Evolutionary conservation across 345 rosid species (phyloP), one percentile per base, ranked within the genome.

Genomic region (Bruguiera parviflora): DNA sequence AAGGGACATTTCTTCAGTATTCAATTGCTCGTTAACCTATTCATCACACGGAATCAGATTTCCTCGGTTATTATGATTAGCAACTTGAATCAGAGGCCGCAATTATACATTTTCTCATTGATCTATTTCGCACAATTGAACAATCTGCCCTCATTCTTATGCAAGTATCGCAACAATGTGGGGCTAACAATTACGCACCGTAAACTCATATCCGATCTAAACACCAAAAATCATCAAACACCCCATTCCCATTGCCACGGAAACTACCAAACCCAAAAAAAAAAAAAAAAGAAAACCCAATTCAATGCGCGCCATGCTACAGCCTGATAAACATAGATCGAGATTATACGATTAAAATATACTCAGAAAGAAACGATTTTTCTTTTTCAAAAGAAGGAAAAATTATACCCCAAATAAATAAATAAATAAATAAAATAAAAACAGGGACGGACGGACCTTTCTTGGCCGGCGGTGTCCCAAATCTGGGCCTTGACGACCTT

Each of bases 391-490:
- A 28, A 35, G 22, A 62, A 35, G 5, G 2, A 21, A 18, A 25
- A 31, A 21, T 33, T 33, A 33, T 33, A 33, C 7, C 35, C 10
- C 1, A 33, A 33, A 27, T 27, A 27, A 27, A 27, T 27, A 33
- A 33, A 7, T 0, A 57, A n/a, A 22, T 27, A 57, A 20, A n/a
- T 35, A 11, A 61, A 1, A n/a, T 22, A 18, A 29, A 37, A 55
- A 55, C 11, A 15, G 10, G 10, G 21, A 6, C 18, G 0, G 58
- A 27, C 9, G 32, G 22, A 75, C 79, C 79, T 70, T 65, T 75
- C 79, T 66, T 75, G 79, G 68, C 79, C 79, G 6, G 79, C 79
- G 52, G 79, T 75, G 33, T 75, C 79, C 75, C 79, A 75, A 71
- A 75, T 75, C 71, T 75, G 79, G 9, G 79, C 79, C 67, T 75